Percentiles rank a stretch among this genome's conserved stretches.
Conservation (phyloP, 192 early-diverging fungal species). For the Lunasporangiospora selenospora region DNA sequence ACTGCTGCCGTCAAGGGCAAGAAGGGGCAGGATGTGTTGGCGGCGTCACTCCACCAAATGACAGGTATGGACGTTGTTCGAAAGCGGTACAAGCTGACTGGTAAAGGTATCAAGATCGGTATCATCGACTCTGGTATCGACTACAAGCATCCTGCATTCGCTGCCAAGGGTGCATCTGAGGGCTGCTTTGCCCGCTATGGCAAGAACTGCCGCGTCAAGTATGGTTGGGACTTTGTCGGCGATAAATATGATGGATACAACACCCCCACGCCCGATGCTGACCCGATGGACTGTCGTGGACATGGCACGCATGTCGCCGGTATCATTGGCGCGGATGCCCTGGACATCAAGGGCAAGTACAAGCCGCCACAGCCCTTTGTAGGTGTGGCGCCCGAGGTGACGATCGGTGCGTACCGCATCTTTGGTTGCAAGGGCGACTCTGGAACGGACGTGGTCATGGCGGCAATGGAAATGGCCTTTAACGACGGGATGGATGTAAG, state of each 20-base stretch:
- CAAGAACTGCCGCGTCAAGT: conserved; percentile 50
- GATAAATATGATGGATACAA: conserved; percentile 50
- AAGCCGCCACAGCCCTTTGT: conserved; percentile 50
- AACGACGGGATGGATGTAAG: conserved; percentile 62
- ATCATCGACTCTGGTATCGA: conserved; percentile 60
- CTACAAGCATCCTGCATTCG: conserved; percentile 57
- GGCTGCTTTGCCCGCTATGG: conserved; percentile 57
- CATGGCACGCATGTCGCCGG: conserved; percentile 58
- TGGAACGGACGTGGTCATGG: conserved; percentile 62
- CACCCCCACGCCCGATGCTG: conserved; percentile 24
- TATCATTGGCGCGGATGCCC: conserved; percentile 64
- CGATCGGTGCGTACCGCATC: conserved; percentile 69
- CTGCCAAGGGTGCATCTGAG: conserved; percentile 19
- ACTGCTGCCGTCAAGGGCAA: background rate
- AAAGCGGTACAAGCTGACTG: conserved; percentile 51
- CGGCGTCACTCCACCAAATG: conserved; percentile 35
- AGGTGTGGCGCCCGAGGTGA: conserved; percentile 84
- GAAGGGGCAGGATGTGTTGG: background rate
- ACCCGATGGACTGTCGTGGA: conserved; percentile 56
- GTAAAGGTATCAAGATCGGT: conserved; percentile 56
- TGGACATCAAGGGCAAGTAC: conserved; percentile 15
- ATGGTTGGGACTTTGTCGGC: conserved; percentile 57
- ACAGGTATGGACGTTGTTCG: conserved; percentile 54
- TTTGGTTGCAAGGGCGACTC: conserved; percentile 62
- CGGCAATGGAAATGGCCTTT: conserved; percentile 60